Percentiles rank a stretch among this genome's conserved stretches.
phyloP scores from a whole-genome alignment of 345 rosid genomes.

The Corymbia maculata region DNA sequence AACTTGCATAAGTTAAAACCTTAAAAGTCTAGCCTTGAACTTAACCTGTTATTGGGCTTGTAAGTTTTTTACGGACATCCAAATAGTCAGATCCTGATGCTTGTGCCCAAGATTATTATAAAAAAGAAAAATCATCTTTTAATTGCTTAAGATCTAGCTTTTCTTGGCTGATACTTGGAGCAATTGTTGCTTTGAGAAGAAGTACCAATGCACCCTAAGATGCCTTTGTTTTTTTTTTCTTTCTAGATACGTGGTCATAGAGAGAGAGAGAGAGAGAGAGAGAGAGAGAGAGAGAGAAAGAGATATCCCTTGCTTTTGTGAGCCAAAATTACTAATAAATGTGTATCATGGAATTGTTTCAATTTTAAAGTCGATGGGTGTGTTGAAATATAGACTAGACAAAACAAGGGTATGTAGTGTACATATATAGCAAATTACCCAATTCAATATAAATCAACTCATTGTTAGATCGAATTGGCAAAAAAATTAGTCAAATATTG shows the following conservation, averaged over 20 bases:
- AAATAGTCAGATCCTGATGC: not conserved
- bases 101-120: not conserved
- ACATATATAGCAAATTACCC: not conserved
- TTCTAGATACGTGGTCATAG: not conserved
- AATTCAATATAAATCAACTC: not conserved
- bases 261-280: not conserved
- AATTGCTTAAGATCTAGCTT: not conserved
- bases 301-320: not conserved
- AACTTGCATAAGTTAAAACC: not conserved
- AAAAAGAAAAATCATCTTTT: not conserved
- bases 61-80: not conserved
- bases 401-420: not conserved
- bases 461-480: not conserved
- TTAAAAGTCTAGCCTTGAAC: not conserved
- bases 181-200: not conserved
- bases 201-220: not conserved
- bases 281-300: not conserved
- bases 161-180: not conserved
- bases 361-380: not conserved
- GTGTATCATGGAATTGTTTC: not conserved
- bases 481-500: not conserved
- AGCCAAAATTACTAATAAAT: not conserved
- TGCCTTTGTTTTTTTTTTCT: not conserved
- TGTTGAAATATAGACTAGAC: not conserved
- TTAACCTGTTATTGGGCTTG: not conserved